These are phyloP conservation scores for Penicillium sp. DNA, from an alignment of 2,329 filamentous ascomycete genomes.

Conservation along the genomic window DNA sequence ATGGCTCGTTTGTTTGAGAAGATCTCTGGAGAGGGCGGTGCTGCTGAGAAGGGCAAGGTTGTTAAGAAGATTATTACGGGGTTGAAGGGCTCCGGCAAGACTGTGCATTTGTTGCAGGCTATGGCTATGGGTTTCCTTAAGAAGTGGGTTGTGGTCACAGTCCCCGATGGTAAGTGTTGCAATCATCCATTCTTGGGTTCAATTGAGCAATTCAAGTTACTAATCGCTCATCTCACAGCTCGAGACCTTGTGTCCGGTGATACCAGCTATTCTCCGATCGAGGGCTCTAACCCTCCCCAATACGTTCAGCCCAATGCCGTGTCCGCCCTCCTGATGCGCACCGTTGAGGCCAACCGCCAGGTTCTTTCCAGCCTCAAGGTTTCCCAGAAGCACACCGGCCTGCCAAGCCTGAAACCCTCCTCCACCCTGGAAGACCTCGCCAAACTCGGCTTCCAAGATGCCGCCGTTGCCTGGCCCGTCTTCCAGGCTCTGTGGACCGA, in stretches of 20 bases:
- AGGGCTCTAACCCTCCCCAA: conserved; percentile 57
- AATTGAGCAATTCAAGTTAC: conserved; percentile 11
- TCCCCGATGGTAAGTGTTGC: conserved; percentile 78
- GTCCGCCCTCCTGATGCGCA: conserved; percentile 73
- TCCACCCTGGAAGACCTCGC: conserved; percentile 72
- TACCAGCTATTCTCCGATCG: conserved; percentile 78
- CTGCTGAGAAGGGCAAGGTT: conserved; percentile 42
- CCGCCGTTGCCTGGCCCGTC: conserved; percentile 78
- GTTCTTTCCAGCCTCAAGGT: conserved; percentile 64
- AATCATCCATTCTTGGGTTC: not conserved
- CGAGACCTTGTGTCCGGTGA: conserved; percentile 81
- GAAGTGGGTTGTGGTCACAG: conserved; percentile 85
- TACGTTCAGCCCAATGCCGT: conserved; percentile 83
- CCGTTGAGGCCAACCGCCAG: conserved; percentile 72
- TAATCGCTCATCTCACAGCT: conserved; percentile 56
- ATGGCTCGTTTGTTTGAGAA: conserved; percentile 68
- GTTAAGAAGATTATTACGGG: conserved; percentile 73
- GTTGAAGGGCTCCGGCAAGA: conserved; percentile 80
- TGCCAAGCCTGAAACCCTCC: conserved; percentile 64
- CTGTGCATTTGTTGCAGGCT: conserved; percentile 80
- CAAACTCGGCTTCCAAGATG: conserved; percentile 71
- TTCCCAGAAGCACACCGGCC: conserved; percentile 60
- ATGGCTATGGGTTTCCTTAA: conserved; percentile 81
- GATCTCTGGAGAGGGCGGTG: conserved; percentile 52
- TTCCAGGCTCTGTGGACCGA: conserved; percentile 84